A percentile compares a stretch with the other conserved stretches of the same genome.
Conservation (phyloP, 148 eudicot genomes). For the Persicaria tinctoria region DNA sequence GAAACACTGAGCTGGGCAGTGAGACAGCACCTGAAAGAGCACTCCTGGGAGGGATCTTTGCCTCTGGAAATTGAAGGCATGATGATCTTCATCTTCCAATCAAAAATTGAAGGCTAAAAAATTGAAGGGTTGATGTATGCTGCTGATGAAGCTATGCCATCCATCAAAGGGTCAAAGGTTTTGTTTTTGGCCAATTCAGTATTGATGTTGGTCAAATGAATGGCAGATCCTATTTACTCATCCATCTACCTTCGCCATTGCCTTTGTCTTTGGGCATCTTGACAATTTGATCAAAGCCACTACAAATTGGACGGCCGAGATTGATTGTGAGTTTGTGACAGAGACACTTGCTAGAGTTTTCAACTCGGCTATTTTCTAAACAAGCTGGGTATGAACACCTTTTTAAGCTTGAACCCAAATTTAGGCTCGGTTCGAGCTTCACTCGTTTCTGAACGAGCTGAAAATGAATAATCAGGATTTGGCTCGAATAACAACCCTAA, state of each 20-base stretch:
- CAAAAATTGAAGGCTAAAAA: no score
- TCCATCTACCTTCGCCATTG: constrained; percentile 9
- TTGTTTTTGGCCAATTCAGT: not conserved
- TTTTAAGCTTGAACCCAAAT: no score
- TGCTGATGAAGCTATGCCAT: not conserved
- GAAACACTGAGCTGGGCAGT: constrained; percentile 8
- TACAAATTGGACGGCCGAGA: not conserved
- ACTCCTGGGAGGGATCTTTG: constrained; percentile 1
- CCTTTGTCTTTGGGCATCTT: not conserved
- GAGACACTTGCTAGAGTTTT: no score
- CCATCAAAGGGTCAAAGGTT: constrained; percentile 5
- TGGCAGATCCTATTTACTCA: not conserved
- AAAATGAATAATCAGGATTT: no score
- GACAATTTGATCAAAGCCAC: not conserved
- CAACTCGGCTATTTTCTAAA: no score
- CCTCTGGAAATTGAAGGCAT: not conserved
- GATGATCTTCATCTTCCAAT: not conserved
- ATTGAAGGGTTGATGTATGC: not conserved
- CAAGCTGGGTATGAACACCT: no score
- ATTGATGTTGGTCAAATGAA: not conserved
- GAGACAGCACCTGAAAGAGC: constrained; percentile 1
- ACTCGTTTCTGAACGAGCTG: no score
- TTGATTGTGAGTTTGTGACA: not conserved
- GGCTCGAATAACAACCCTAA: no score
- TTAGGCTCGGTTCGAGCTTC: no score